A percentile compares a stretch with the other conserved stretches of the same genome.
Evolutionary conservation across 306 rosid genomes (phyloP).

Genomic region (Cyclanthera cordifolia): DNA sequence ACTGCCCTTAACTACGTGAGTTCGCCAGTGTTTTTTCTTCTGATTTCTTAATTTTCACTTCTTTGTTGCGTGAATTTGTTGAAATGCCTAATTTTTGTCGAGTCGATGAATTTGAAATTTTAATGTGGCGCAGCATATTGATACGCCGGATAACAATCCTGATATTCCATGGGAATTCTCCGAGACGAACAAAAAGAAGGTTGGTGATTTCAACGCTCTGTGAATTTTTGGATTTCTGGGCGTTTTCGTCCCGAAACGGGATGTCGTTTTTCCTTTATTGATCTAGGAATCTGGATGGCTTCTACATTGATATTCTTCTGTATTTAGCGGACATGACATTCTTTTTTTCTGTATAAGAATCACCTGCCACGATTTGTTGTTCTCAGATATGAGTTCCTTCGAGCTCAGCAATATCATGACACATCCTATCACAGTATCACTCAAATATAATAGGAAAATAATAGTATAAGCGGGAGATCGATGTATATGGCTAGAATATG

Average conservation of each 20-base stretch:
- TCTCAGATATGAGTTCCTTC: background rate
- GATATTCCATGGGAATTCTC: conserved; percentile 74
- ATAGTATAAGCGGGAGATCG: background rate
- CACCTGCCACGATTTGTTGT: background rate
- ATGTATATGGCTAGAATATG: background rate
- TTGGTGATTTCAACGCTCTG: conserved; percentile 7
- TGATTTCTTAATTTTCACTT: background rate
- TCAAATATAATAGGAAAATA: background rate
- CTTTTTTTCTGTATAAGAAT: background rate
- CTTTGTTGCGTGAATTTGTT: background rate
- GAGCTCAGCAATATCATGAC: background rate
- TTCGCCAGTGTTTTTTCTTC: background rate
- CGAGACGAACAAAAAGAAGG: conserved; percentile 55
- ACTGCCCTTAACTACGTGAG: conserved; percentile 92
- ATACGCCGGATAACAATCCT: conserved; percentile 70
- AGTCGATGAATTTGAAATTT: conserved; percentile 16
- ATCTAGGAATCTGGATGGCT: background rate
- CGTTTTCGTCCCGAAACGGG: too few relatives aligned
- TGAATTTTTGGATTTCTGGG: background rate
- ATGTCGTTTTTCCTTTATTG: background rate
- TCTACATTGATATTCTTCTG: background rate
- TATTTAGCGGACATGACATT: background rate
- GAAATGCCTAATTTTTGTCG: background rate
- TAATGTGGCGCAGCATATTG: conserved; percentile 50
- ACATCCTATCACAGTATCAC: too few relatives aligned